Evolutionary conservation across 192 early-diverging fungal species (phyloP).

Genomic region (Lobulomyces angularis): DNA sequence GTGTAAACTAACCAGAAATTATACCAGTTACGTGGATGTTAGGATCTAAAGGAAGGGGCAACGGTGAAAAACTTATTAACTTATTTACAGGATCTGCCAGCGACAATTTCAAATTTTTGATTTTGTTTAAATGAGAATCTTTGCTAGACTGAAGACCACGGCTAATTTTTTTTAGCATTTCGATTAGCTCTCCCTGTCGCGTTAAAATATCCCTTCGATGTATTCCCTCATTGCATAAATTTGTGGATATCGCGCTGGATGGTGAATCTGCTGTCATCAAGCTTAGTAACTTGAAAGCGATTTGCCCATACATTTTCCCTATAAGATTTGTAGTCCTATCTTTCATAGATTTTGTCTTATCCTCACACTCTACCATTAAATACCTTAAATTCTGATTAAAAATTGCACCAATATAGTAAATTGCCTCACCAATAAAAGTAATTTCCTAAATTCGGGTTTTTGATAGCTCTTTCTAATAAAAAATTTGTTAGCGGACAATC

Average conservation of each 20-base stretch:
- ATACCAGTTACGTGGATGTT: slow-evolving; percentile 78
- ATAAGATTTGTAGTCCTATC: slow-evolving; percentile 15
- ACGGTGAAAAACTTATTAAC: slow-evolving; percentile 63
- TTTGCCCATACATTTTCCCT: slow-evolving; percentile 78
- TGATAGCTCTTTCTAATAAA: slow-evolving; percentile 73
- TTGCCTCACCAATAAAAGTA: slow-evolving; percentile 74
- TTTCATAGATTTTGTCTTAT: slow-evolving; percentile 28
- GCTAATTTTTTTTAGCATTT: slow-evolving; percentile 57
- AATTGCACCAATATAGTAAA: slow-evolving; percentile 1
- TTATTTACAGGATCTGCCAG: slow-evolving; percentile 77
- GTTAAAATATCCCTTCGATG: slow-evolving; percentile 60
- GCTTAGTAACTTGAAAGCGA: slow-evolving; percentile 70
- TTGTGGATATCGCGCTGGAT: no score
- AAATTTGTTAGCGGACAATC: slow-evolving; percentile 65
- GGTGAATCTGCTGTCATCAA: no score
- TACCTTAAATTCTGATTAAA: slow-evolving; percentile 40
- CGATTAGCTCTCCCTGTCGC: slow-evolving; percentile 76
- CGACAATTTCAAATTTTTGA: slow-evolving; percentile 64
- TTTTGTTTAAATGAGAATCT: slow-evolving; percentile 78
- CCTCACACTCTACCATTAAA: slow-evolving; percentile 90
- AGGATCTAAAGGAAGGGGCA: slow-evolving; percentile 85
- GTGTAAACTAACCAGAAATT: slow-evolving; percentile 43
- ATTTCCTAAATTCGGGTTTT: slow-evolving; percentile 79
- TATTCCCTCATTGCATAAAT: no score
- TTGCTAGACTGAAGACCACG: slow-evolving; percentile 62